Conservation (phyloP, 192 early-diverging fungal genomes). For the Coemansia aciculifera region DNA sequence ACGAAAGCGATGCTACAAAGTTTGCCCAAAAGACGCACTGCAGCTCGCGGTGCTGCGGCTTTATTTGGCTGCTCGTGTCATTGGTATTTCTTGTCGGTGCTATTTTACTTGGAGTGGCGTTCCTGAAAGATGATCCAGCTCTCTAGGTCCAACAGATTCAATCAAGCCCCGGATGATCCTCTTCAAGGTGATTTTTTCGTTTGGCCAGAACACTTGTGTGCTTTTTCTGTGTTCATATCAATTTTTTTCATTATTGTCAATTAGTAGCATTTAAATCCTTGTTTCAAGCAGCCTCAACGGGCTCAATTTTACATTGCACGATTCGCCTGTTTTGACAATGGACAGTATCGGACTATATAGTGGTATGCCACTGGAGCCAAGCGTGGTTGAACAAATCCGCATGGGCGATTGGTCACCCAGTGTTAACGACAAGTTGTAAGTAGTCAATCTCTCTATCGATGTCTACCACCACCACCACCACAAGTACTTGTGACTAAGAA, state of each 20-base stretch:
- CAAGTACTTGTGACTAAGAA: background rate
- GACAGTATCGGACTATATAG: background rate
- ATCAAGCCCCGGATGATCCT: background rate
- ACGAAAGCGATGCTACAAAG: conserved; percentile 89
- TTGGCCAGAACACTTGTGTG: background rate
- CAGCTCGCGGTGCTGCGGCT: conserved; percentile 83
- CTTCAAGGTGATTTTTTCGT: background rate
- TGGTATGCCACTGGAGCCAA: conserved; percentile 20
- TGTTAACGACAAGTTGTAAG: conserved; percentile 49
- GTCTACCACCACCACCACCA: background rate
- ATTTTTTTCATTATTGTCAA: background rate
- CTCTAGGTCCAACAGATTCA: background rate
- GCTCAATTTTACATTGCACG: background rate
- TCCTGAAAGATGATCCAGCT: conserved; percentile 65
- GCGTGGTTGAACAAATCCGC: conserved; percentile 34
- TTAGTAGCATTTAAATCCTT: background rate
- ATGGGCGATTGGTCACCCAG: conserved; percentile 37
- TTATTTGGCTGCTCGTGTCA: conserved; percentile 88
- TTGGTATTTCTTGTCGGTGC: conserved; percentile 77
- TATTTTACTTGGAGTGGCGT: conserved; percentile 76
- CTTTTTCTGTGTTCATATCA: background rate
- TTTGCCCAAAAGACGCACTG: conserved; percentile 78
- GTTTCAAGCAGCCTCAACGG: background rate
- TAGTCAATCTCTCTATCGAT: background rate
- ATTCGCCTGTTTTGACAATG: background rate